Evolutionary conservation across 164 flowering plant species (phyloP), one percentile per base, ranked within the genome.

Genomic region (Chimonanthus praecox): DNA sequence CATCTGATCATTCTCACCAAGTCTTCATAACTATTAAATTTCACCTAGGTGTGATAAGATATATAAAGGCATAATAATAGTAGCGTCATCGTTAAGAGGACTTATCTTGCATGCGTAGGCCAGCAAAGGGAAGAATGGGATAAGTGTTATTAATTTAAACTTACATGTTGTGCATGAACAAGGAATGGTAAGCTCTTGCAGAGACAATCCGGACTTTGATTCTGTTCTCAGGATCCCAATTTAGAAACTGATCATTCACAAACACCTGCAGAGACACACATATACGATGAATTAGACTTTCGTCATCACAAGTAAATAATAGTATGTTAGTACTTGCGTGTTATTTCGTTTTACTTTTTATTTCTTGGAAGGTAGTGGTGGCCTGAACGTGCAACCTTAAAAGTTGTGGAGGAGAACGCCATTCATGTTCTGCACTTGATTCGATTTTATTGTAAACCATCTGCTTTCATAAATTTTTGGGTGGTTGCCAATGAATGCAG

Each of bases 91-190:
- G 78, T 70, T 81, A 51, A 76, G 78, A 76, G 70, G 80, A 84
- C 87, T 85, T 88, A 86, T 86, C 89, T 86, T 80, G 84, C 5
- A 43, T 61, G 72, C 69, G 45, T 8, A 63, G 21, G 78, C 64
- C 67, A 75, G 46, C 44, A 44, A 68, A 74, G 60, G 65, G 54
- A 44, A 16, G 49, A 6, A 9, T 68, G 9, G 9, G 6, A 33
- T 54, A 16, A 9, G 43, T 15, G 0, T 43, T 4, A 71, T 76
- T 63, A 33, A 13, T 64, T 67, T 68, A 18, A 64, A 82, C 98
- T 92, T 87, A 96, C 99, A 96, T 96, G 90, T 96, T 96, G 83
- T 96, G 94, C 98, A 96, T 96, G 85, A 96, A 96, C 80, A 96
- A 78, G 15, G 99, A 92, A 76, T 96, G 99, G 75, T 96, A 96